Evolutionary conservation across 129 eudicot species (phyloP).

Genomic region (Mikania micrantha): DNA sequence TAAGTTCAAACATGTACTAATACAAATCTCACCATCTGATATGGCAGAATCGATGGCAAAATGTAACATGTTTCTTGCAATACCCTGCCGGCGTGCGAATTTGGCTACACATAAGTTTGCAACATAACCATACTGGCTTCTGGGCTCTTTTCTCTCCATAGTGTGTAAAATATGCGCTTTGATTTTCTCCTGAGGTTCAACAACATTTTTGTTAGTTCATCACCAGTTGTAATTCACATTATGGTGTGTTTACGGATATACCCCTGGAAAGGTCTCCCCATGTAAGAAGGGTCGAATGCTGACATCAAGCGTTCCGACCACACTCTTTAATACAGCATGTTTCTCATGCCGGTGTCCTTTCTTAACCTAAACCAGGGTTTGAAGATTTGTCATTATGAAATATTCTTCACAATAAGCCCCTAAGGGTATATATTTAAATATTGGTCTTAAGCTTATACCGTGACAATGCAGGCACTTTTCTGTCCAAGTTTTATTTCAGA

Average conservation of each 20-base stretch:
- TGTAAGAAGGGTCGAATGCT: conserved; percentile 62
- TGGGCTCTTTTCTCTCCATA: conserved; percentile 32
- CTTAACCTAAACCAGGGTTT: conserved; percentile 42
- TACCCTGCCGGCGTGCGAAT: conserved; percentile 77
- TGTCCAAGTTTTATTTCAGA: conserved; percentile 47
- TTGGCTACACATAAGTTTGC: conserved; percentile 79
- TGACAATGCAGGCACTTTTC: conserved; percentile 56
- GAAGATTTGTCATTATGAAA: not conserved
- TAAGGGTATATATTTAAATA: not conserved
- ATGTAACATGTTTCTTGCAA: conserved; percentile 74
- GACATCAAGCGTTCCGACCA: conserved; percentile 83
- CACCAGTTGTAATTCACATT: conserved; percentile 1
- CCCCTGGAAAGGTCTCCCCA: conserved; percentile 85
- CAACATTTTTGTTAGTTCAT: not conserved
- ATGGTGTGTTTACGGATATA: conserved; percentile 20
- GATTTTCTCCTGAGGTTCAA: conserved; percentile 47
- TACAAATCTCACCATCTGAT: conserved; percentile 42
- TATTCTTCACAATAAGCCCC: not conserved
- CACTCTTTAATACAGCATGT: conserved; percentile 54
- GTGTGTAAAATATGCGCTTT: conserved; percentile 44
- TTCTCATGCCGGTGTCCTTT: conserved; percentile 40
- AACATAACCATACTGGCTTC: conserved; percentile 52
- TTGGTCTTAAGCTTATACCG: conserved; percentile 38
- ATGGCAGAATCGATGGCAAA: conserved; percentile 56
- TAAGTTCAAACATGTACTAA: not conserved